These are phyloP conservation scores for Narthecium ossifragum DNA, from an alignment of 106 monocot species.

Conservation along the genomic window DNA sequence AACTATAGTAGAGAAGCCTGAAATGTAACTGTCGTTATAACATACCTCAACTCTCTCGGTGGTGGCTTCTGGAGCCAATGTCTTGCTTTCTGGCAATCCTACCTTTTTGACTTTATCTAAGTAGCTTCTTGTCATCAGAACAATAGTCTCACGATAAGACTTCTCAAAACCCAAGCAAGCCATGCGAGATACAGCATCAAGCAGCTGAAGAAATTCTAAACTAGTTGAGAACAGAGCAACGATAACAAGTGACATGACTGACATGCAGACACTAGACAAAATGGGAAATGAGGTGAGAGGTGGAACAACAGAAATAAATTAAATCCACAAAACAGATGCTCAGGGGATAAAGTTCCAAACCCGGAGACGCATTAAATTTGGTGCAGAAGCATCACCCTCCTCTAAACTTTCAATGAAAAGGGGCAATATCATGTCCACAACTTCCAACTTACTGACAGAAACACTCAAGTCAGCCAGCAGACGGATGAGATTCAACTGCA, in stretches of 20 bases:
- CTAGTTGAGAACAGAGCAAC: slow-evolving; percentile 8
- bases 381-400: slow-evolving; percentile 91
- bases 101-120: slow-evolving; percentile 83
- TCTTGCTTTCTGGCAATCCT: slow-evolving; percentile 55
- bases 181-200: slow-evolving; percentile 93
- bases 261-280: no score
- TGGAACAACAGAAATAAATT: no score
- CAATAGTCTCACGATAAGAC: slow-evolving; percentile 93
- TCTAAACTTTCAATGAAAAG: slow-evolving; percentile 98
- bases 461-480: slow-evolving; percentile 84
- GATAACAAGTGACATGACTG: no score
- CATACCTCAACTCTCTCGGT: slow-evolving; percentile 89
- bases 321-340: slow-evolving; percentile 28
- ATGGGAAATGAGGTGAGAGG: no score
- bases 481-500: slow-evolving; percentile 77
- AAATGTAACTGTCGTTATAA: not conserved
- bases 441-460: slow-evolving; percentile 84
- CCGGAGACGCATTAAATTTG: slow-evolving; percentile 79
- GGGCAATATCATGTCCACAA: slow-evolving; percentile 98
- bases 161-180: slow-evolving; percentile 97
- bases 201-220: slow-evolving; percentile 47
- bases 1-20: not conserved
- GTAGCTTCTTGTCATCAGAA: slow-evolving; percentile 97
- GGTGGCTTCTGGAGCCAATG: slow-evolving; percentile 56
- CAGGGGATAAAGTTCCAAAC: slow-evolving; percentile 58